Conservation (phyloP, 2,329 filamentous ascomycete genomes). For the Cryphonectria nitschkei region DNA sequence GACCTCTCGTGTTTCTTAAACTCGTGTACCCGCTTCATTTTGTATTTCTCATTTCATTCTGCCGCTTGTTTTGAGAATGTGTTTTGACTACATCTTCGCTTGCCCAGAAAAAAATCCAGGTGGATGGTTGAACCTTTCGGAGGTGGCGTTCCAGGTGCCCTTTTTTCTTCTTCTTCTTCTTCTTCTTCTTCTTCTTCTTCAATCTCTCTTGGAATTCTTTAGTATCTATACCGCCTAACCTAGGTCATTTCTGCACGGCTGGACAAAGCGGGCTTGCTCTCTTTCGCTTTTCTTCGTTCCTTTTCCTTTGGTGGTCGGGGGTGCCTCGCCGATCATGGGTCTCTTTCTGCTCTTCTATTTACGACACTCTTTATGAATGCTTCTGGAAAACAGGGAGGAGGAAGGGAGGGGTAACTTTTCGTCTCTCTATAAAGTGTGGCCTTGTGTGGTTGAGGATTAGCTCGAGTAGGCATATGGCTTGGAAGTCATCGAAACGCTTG, state of each 20-base stretch:
- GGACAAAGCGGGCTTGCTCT: slow-evolving; percentile 19
- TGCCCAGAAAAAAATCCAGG: slow-evolving; percentile 8
- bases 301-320: not conserved
- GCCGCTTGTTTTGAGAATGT: slow-evolving; percentile 11
- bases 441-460: not conserved
- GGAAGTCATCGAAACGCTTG: not conserved
- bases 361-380: slow-evolving; percentile 16
- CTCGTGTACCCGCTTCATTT: not conserved
- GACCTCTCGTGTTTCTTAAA: not conserved
- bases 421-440: not conserved
- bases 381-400: not conserved
- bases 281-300: not conserved
- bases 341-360: not conserved
- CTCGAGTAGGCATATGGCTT: not conserved
- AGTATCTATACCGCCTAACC: slow-evolving; percentile 20
- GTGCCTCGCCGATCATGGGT: slow-evolving; percentile 16
- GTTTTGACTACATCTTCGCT: slow-evolving; percentile 13
- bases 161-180: not conserved
- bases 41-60: not conserved
- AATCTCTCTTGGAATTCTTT: not conserved
- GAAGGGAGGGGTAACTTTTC: no score
- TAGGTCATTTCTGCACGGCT: slow-evolving; percentile 9
- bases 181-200: no score
- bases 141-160: slow-evolving; percentile 21
- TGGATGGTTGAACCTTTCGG: slow-evolving; percentile 11